Conservation (phyloP, 2,329 filamentous ascomycete species). For the Fusarium vanettenii region DNA sequence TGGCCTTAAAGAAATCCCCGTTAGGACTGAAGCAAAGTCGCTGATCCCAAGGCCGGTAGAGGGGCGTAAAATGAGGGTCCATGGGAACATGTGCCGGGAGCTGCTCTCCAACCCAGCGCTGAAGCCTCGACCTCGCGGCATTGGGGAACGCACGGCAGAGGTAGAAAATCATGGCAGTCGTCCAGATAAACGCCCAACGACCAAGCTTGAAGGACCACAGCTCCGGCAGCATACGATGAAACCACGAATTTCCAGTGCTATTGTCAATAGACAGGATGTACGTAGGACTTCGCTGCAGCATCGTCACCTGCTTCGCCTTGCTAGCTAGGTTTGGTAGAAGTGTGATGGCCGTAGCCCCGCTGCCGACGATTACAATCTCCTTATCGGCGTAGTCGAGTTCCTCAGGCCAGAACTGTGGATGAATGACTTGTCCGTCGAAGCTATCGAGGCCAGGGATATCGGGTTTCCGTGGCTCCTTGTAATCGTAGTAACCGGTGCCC, state of each 20-base stretch:
- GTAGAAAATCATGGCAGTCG: not conserved
- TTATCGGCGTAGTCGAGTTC: slow-evolving; percentile 72
- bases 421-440: slow-evolving; percentile 60
- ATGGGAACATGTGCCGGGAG: slow-evolving; percentile 59
- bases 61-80: slow-evolving; percentile 64
- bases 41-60: slow-evolving; percentile 73
- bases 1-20: slow-evolving; percentile 56
- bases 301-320: slow-evolving; percentile 70
- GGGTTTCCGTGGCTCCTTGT: slow-evolving; percentile 65
- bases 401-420: slow-evolving; percentile 80
- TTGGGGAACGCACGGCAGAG: not conserved
- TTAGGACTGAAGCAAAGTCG: slow-evolving; percentile 68
- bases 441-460: slow-evolving; percentile 54
- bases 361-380: slow-evolving; percentile 73
- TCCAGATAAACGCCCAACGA: not conserved
- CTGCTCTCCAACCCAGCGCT: slow-evolving; percentile 55
- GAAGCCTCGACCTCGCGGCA: slow-evolving; percentile 50
- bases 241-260: slow-evolving; percentile 53
- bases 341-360: slow-evolving; percentile 75
- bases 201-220: not conserved
- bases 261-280: slow-evolving; percentile 65
- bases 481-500: slow-evolving; percentile 73
- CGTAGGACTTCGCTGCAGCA: slow-evolving; percentile 75
- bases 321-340: slow-evolving; percentile 70
- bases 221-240: not conserved